A percentile compares a stretch with the other conserved stretches of the same genome.
Conservation (phyloP, 139 green algal species). For the Zygnema circumcarinatum region DNA sequence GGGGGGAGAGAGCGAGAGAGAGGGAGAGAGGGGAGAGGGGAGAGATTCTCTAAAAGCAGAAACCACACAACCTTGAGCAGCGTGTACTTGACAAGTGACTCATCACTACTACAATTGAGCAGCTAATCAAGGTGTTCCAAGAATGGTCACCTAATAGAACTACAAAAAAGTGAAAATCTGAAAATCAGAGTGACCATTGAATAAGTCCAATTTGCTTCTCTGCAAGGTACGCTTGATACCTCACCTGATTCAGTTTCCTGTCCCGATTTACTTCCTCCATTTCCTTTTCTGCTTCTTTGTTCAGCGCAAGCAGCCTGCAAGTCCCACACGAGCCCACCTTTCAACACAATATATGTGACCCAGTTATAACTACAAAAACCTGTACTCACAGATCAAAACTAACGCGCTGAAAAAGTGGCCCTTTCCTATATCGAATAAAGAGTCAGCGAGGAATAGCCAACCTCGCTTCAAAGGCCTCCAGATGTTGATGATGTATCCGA, state of each 20-base stretch:
- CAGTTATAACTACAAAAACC: neutral
- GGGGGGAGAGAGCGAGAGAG: neutral
- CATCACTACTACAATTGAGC: no score
- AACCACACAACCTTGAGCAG: neutral
- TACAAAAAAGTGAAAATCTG: neutral
- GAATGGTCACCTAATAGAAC: no score
- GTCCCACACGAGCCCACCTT: no score
- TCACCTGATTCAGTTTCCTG: neutral
- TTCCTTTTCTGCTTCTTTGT: neutral
- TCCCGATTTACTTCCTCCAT: neutral
- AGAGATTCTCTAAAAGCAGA: neutral
- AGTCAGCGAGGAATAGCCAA: neutral
- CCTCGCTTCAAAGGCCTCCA: no score
- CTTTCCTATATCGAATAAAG: neutral
- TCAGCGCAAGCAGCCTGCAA: no score
- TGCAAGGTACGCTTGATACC: neutral
- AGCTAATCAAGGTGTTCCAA: no score
- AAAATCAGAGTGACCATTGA: neutral
- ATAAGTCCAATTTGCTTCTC: neutral
- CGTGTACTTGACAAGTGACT: neutral
- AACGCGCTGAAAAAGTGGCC: neutral
- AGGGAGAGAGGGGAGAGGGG: neutral
- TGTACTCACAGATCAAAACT: neutral
- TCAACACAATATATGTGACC: neutral
- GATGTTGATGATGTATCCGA: no score